phyloP scores from a whole-genome alignment of 2,329 filamentous ascomycete genomes.

The Coniochaeta prunicola region DNA sequence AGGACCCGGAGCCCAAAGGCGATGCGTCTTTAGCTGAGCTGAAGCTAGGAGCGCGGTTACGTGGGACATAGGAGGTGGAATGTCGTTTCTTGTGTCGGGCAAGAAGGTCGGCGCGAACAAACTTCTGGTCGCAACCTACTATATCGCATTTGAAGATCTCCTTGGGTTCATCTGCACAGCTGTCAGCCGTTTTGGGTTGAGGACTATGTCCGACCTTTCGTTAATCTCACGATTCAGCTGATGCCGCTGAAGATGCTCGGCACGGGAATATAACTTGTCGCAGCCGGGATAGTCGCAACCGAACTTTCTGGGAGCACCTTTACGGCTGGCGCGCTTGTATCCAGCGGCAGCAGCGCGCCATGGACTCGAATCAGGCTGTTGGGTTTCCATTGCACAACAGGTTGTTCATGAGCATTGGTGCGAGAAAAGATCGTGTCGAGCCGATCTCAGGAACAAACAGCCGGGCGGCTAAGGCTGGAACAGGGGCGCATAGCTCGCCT shows the following conservation, averaged over 20 bases:
- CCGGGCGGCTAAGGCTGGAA: background rate
- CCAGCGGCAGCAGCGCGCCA: slow-evolving; percentile 10
- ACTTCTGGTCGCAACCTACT: slow-evolving; percentile 65
- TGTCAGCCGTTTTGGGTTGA: background rate
- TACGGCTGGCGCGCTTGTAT: slow-evolving; percentile 46
- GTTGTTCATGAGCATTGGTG: background rate
- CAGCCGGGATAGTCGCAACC: slow-evolving; percentile 64
- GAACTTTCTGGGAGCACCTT: slow-evolving; percentile 44
- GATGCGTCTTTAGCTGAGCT: slow-evolving; percentile 22
- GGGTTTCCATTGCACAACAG: slow-evolving; percentile 8
- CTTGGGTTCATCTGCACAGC: slow-evolving; percentile 62
- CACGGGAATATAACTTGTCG: slow-evolving; percentile 72
- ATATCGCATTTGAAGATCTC: slow-evolving; percentile 74
- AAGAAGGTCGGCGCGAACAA: slow-evolving; percentile 72
- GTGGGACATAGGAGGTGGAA: slow-evolving; percentile 43
- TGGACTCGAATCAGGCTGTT: slow-evolving; percentile 5
- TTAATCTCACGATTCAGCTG: slow-evolving; percentile 67
- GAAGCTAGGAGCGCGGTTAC: slow-evolving; percentile 44
- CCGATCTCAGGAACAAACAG: background rate
- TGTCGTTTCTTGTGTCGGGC: slow-evolving; percentile 61
- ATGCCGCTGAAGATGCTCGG: slow-evolving; percentile 75
- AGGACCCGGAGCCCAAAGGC: slow-evolving; percentile 9
- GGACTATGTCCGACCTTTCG: background rate
- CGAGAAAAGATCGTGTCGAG: background rate
- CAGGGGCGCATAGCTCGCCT: background rate